Evolutionary conservation across 352 stramenopile species (phyloP), one percentile per base, ranked within the genome.

Genomic region (Pythium brachiatum): DNA sequence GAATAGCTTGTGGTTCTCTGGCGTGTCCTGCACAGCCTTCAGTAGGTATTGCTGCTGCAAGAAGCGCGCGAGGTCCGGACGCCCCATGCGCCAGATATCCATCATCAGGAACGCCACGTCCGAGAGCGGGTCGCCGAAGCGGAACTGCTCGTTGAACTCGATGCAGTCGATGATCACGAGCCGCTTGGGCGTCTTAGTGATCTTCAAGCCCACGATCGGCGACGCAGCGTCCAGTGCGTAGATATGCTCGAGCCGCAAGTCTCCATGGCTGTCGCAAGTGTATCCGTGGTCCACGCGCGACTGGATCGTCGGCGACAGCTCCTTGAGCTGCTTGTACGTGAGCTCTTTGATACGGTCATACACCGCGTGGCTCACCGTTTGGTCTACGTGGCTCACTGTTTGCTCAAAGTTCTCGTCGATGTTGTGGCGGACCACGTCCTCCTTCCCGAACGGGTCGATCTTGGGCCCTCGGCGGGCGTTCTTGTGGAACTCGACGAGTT

Each of bases 91-190:
- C 72, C 74, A 89, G 47, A 91, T 73, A 39, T 89, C 78, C 81
- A 89, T 91, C 55, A 73, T 67, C 46, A 89, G 63, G 61, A 91
- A 91, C 44, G 81, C 81, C 16, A 78, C 74, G 60, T 91, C 81
- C 18, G 79, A 78, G 4, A 91, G 56, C 43, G 79, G 78, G 52
- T 91, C 81, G 36, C 78, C 76, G 54, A 78, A 91, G 0, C 81
- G 78, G 67, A 91, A 89, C 56, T 88, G 77, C 71, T 91, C 81
- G 53, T 91, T 91, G 63, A 91, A 89, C 62, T 91, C 81, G 57
- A 91, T 89, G 66, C 81, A 89, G 46, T 91, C 81, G 52, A 91
- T 63, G 52, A 89, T 70, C 25, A 88, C 75, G 47, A 86, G 73
- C 38, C 69, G 27, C 38, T 59, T 53, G 27, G 61, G 31, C 8